Evolutionary conservation across 768 basidiomycete species (phyloP).

Genomic region (Phanerochaete carnosa): DNA sequence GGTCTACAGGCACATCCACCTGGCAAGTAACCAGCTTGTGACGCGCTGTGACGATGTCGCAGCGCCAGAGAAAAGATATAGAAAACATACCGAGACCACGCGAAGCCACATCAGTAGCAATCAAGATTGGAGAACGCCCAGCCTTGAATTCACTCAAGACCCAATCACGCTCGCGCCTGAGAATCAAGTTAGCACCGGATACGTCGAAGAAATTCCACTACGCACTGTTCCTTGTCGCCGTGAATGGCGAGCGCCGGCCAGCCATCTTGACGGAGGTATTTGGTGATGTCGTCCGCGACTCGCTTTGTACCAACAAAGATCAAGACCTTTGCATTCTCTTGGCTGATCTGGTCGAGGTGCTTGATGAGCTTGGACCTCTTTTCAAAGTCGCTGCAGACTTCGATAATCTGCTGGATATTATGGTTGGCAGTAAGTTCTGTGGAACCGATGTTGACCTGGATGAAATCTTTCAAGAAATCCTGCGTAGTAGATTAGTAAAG

Average conservation of each 20-base stretch:
- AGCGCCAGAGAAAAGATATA: constrained; percentile 47
- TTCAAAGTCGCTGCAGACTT: constrained; percentile 96
- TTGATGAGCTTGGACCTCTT: constrained; percentile 95
- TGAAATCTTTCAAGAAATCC: constrained; percentile 96
- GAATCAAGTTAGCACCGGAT: neutral
- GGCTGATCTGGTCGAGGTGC: constrained; percentile 93
- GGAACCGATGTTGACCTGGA: constrained; percentile 98
- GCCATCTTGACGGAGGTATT: constrained; percentile 94
- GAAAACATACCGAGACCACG: constrained; percentile 96
- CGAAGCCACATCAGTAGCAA: constrained; percentile 98
- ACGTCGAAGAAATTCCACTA: constrained; percentile 10
- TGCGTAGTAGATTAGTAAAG: constrained; percentile 25
- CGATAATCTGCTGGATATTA: constrained; percentile 94
- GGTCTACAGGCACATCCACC: constrained; percentile 2
- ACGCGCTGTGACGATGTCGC: constrained; percentile 17
- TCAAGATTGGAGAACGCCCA: constrained; percentile 94
- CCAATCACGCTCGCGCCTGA: constrained; percentile 97
- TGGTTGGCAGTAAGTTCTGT: constrained; percentile 98
- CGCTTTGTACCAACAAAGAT: constrained; percentile 99
- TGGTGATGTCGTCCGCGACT: constrained; percentile 97
- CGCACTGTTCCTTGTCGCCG: constrained; percentile 98
- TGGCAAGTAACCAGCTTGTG: constrained; percentile 1
- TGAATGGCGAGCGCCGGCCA: constrained; percentile 99
- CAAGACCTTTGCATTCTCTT: constrained; percentile 96
- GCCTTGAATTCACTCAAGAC: constrained; percentile 98